Evolutionary conservation across 2,329 filamentous ascomycete genomes (phyloP).

Genomic region (Colletotrichum destructivum): DNA sequence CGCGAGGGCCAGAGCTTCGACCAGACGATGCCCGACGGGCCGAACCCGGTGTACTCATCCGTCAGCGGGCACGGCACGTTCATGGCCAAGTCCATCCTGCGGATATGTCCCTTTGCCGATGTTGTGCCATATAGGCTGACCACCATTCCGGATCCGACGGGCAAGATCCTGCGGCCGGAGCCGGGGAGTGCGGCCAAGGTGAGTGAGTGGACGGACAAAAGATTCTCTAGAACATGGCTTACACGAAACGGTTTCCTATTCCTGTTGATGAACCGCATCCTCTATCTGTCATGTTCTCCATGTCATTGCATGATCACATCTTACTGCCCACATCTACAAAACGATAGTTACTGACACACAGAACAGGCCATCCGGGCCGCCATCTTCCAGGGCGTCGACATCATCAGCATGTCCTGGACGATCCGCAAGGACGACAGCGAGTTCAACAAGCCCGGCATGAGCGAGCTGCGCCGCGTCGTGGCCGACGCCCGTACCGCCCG

Average conservation of each 20-base stretch:
- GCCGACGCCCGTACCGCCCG: neutral
- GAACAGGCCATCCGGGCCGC: constrained; percentile 45
- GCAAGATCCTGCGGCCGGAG: neutral
- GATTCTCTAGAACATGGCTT: too few species aligned
- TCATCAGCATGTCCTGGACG: constrained; percentile 52
- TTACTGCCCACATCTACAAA: too few species aligned
- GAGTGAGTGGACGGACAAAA: neutral
- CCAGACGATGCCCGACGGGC: constrained; percentile 16
- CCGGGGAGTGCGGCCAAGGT: neutral
- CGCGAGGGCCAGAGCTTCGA: constrained; percentile 49
- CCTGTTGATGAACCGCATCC: too few species aligned
- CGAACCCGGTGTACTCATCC: constrained; percentile 49
- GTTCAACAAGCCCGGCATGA: constrained; percentile 26
- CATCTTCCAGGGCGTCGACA: constrained; percentile 44
- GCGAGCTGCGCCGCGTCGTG: constrained; percentile 44
- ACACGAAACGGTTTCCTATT: too few species aligned
- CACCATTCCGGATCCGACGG: constrained; percentile 23
- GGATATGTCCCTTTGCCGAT: constrained; percentile 46
- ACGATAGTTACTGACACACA: too few species aligned
- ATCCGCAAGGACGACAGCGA: constrained; percentile 38
- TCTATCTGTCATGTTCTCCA: too few species aligned
- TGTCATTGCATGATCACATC: too few species aligned
- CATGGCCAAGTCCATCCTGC: constrained; percentile 48
- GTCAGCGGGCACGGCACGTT: constrained; percentile 47
- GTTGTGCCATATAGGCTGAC: constrained; percentile 46